Conservation (phyloP, 768 basidiomycete genomes). For the Lentinula boryana region DNA sequence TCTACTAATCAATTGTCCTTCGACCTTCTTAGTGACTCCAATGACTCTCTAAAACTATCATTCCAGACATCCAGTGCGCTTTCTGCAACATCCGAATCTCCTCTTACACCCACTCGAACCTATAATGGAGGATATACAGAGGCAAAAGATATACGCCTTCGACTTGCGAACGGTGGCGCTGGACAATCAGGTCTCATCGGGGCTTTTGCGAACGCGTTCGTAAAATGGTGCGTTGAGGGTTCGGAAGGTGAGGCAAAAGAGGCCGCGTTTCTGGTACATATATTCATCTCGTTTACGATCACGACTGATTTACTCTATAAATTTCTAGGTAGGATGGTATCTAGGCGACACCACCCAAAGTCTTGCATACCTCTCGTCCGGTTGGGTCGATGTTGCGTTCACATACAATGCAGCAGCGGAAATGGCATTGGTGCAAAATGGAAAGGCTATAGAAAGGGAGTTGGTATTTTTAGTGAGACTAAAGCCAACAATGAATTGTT, state of each 20-base stretch:
- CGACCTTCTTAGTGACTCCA: too few relatives aligned
- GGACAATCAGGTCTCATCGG: slow-evolving; percentile 40
- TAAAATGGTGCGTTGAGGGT: slow-evolving; percentile 27
- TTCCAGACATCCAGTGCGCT: not conserved
- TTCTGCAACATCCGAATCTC: not conserved
- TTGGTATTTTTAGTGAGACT: slow-evolving; percentile 41
- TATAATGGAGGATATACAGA: slow-evolving; percentile 4
- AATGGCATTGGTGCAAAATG: slow-evolving; percentile 22
- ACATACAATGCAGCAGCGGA: slow-evolving; percentile 52
- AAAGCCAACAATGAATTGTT: too few relatives aligned
- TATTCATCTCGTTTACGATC: not conserved
- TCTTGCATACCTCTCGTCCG: slow-evolving; percentile 32
- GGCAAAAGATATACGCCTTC: not conserved
- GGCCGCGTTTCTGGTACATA: slow-evolving; percentile 27
- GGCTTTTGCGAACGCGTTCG: slow-evolving; percentile 42
- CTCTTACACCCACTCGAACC: not conserved
- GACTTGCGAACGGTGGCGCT: slow-evolving; percentile 1
- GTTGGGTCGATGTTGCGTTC: slow-evolving; percentile 41
- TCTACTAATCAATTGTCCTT: too few relatives aligned
- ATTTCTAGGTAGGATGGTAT: slow-evolving; percentile 46
- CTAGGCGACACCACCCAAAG: slow-evolving; percentile 52
- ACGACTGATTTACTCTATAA: not conserved
- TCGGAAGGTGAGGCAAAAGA: slow-evolving; percentile 4
- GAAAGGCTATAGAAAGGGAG: slow-evolving; percentile 24
- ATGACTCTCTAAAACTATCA: too few relatives aligned